Evolutionary conservation across 2,329 filamentous ascomycete genomes (phyloP).

Genomic region (Sclerotinia borealis): DNA sequence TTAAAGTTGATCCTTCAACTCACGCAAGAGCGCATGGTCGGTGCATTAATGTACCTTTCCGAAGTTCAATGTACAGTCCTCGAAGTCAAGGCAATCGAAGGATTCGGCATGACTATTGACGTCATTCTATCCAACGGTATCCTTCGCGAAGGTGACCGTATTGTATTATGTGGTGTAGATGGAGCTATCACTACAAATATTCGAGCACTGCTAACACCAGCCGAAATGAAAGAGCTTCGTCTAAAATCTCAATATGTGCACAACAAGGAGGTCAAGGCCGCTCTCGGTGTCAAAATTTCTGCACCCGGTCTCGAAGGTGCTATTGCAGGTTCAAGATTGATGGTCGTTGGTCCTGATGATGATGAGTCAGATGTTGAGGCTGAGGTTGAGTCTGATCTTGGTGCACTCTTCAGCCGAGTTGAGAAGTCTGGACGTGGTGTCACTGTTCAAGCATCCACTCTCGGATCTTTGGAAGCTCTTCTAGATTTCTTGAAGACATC

Average conservation of each 20-base stretch:
- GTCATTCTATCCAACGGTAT: slow-evolving; percentile 96
- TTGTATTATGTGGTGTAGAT: slow-evolving; percentile 94
- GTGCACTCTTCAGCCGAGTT: slow-evolving; percentile 83
- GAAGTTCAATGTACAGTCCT: slow-evolving; percentile 97
- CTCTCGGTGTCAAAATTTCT: slow-evolving; percentile 97
- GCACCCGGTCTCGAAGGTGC: slow-evolving; percentile 92
- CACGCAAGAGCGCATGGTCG: slow-evolving; percentile 96
- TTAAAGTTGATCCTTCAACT: slow-evolving; percentile 88
- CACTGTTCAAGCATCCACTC: slow-evolving; percentile 92
- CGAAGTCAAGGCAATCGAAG: slow-evolving; percentile 98
- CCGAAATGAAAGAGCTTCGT: slow-evolving; percentile 86
- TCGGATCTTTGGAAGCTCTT: slow-evolving; percentile 91
- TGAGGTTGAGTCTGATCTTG: slow-evolving; percentile 92
- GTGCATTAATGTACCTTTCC: slow-evolving; percentile 94
- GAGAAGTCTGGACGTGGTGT: slow-evolving; percentile 91
- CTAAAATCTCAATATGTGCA: slow-evolving; percentile 96
- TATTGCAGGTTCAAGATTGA: slow-evolving; percentile 89
- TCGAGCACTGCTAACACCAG: slow-evolving; percentile 86
- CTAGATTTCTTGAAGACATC: slow-evolving; percentile 92
- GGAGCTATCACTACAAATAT: slow-evolving; percentile 94
- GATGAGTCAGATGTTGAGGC: slow-evolving; percentile 96
- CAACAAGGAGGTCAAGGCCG: slow-evolving; percentile 98
- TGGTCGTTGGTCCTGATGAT: slow-evolving; percentile 90
- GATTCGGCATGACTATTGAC: slow-evolving; percentile 97
- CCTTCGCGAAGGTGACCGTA: slow-evolving; percentile 85